Evolutionary conservation across 75 land plant genomes (phyloP).

Genomic region (Sequoiadendron giganteum): DNA sequence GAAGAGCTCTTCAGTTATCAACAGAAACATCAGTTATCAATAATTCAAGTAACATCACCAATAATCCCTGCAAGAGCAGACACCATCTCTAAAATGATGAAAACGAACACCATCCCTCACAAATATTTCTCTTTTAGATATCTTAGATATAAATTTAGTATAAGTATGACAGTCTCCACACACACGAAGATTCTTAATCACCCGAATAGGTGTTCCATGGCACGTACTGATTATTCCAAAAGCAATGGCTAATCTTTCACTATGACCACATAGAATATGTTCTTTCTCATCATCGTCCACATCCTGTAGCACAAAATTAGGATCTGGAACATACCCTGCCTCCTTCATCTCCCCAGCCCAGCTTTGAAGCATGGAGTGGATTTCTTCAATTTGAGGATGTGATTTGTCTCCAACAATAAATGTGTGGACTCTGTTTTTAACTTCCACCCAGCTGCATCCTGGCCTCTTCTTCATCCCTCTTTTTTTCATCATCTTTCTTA

Average conservation of each 20-base stretch:
- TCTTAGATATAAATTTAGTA: slow-evolving; percentile 62
- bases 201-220: slow-evolving; percentile 56
- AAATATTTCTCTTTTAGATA: slow-evolving; percentile 53
- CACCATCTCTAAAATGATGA: slow-evolving; percentile 75
- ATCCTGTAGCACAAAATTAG: slow-evolving; percentile 54
- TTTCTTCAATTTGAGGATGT: slow-evolving; percentile 39
- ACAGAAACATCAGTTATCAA: neutral
- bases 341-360: slow-evolving; percentile 49
- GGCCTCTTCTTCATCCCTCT: slow-evolving; percentile 56
- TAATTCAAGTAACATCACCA: slow-evolving; percentile 37
- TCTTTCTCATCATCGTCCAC: slow-evolving; percentile 56
- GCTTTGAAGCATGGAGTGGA: slow-evolving; percentile 40
- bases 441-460: slow-evolving; percentile 74
- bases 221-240: slow-evolving; percentile 70
- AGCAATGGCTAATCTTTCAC: slow-evolving; percentile 86
- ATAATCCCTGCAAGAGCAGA: slow-evolving; percentile 76
- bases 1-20: neutral
- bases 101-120: slow-evolving; percentile 74
- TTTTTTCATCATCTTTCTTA: slow-evolving; percentile 51
- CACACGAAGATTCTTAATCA: slow-evolving; percentile 71
- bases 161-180: slow-evolving; percentile 73
- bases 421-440: slow-evolving; percentile 45
- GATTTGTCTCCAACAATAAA: slow-evolving; percentile 49
- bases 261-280: slow-evolving; percentile 45
- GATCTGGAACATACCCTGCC: slow-evolving; percentile 58